Conservation (phyloP, 1,139 yeast species). For the Arxiozyma bovina region DNA sequence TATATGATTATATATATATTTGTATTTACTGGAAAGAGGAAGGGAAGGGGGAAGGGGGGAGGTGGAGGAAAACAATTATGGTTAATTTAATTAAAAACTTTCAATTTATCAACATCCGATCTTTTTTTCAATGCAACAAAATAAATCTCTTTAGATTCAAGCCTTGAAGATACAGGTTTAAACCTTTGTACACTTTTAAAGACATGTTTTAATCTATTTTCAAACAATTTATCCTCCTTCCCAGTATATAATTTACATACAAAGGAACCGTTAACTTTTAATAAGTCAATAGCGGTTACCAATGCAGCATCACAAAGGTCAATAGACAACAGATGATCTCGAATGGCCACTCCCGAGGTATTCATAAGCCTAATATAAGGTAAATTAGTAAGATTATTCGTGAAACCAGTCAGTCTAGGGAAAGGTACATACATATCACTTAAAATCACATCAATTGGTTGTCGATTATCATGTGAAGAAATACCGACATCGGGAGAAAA, state of each 20-base stretch:
- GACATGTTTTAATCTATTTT: constrained; percentile 45
- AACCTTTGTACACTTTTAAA: constrained; percentile 51
- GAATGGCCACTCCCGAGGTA: constrained; percentile 52
- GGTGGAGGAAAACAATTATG: too few relatives aligned
- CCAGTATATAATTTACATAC: constrained; percentile 70
- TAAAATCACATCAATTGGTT: constrained; percentile 58
- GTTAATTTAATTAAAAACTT: constrained; percentile 34
- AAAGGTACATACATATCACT: constrained; percentile 85
- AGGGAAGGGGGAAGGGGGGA: background rate
- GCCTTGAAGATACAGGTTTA: constrained; percentile 54
- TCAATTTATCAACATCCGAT: constrained; percentile 39
- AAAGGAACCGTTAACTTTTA: constrained; percentile 62
- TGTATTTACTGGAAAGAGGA: background rate
- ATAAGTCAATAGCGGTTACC: constrained; percentile 57
- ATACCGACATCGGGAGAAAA: constrained; percentile 7
- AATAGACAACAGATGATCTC: constrained; percentile 50
- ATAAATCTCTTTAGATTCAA: constrained; percentile 60
- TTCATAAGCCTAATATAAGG: constrained; percentile 75
- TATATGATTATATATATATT: background rate
- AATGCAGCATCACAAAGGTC: constrained; percentile 91
- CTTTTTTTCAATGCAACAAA: constrained; percentile 54
- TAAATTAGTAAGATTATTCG: constrained; percentile 60
- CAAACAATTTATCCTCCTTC: constrained; percentile 53
- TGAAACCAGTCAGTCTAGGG: constrained; percentile 37
- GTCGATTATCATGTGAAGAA: constrained; percentile 5